Conservation (phyloP, 768 basidiomycete genomes). For the Mycena pura region DNA sequence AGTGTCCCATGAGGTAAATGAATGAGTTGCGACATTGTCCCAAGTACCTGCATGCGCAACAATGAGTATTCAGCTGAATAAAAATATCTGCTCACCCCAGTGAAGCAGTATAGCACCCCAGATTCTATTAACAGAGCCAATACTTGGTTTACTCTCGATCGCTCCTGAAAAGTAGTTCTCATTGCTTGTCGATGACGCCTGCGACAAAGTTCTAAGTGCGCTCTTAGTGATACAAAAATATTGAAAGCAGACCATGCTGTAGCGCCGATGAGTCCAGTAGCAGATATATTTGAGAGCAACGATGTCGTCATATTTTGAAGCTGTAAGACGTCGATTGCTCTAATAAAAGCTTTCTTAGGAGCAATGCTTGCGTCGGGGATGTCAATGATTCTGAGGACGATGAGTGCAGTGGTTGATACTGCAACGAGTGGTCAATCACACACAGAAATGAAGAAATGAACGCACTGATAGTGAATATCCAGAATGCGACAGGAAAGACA, state of each 20-base stretch:
- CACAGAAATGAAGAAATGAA: background rate
- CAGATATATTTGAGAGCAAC: slow-evolving; percentile 16
- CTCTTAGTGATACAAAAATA: slow-evolving; percentile 3
- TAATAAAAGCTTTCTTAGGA: background rate
- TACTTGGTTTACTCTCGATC: slow-evolving; percentile 8
- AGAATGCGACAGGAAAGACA: slow-evolving; percentile 4
- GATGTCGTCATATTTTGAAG: slow-evolving; percentile 13
- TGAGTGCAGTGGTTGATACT: slow-evolving; percentile 10
- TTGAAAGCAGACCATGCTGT: slow-evolving; percentile 8
- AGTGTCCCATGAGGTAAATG: slow-evolving; percentile 16
- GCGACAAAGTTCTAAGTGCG: background rate
- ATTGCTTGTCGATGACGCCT: slow-evolving; percentile 14
- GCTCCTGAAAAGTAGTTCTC: background rate
- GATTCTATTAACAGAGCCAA: slow-evolving; percentile 11
- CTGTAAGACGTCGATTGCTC: slow-evolving; percentile 11
- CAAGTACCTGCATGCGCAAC: slow-evolving; percentile 9
- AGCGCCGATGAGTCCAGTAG: slow-evolving; percentile 13
- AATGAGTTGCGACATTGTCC: slow-evolving; percentile 3
- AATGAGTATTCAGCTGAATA: background rate
- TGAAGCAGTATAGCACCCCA: slow-evolving; percentile 11
- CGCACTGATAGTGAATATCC: slow-evolving; percentile 11
- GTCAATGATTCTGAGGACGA: slow-evolving; percentile 10
- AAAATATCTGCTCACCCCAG: slow-evolving; percentile 9
- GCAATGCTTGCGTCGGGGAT: background rate
- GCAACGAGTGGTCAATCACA: background rate